phyloP scores from a whole-genome alignment of 495 filamentous ascomycete genomes.

The Xylaria cubensis region DNA sequence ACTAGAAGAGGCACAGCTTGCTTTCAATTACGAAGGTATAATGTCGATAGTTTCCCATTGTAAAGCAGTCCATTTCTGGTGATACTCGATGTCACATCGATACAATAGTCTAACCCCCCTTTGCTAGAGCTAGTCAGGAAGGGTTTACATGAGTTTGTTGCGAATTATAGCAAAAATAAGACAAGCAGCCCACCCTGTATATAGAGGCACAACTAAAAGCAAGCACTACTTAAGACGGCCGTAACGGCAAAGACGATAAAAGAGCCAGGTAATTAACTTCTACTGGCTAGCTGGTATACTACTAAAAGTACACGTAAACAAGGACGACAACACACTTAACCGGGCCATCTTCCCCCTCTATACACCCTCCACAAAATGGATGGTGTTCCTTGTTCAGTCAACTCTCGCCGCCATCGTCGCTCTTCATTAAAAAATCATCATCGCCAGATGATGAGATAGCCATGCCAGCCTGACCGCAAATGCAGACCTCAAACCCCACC shows the following conservation, averaged over 20 bases:
- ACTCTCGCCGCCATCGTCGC: constrained; percentile 17
- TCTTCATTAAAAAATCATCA: constrained; percentile 20
- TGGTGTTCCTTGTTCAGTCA: neutral
- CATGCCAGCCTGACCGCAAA: constrained; percentile 3
- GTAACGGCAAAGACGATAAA: neutral
- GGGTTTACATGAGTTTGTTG: too few species aligned
- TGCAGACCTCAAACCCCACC: constrained; percentile 1
- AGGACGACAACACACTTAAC: neutral
- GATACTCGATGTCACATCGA: too few species aligned
- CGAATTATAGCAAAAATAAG: neutral
- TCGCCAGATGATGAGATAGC: neutral
- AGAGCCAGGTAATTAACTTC: neutral
- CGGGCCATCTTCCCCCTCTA: neutral
- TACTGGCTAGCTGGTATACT: neutral
- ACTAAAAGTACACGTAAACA: constrained; percentile 9
- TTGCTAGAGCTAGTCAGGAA: too few species aligned
- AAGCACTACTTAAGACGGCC: neutral
- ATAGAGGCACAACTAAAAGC: neutral
- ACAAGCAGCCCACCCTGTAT: neutral
- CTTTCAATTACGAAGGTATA: neutral
- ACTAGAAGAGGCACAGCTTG: neutral
- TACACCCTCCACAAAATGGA: neutral
- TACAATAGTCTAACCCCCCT: too few species aligned
- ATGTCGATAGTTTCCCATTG: too few species aligned
- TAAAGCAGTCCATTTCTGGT: too few species aligned